phyloP scores from a whole-genome alignment of 2,329 filamentous ascomycete species.

The Penicillium fuscoglaucum region DNA sequence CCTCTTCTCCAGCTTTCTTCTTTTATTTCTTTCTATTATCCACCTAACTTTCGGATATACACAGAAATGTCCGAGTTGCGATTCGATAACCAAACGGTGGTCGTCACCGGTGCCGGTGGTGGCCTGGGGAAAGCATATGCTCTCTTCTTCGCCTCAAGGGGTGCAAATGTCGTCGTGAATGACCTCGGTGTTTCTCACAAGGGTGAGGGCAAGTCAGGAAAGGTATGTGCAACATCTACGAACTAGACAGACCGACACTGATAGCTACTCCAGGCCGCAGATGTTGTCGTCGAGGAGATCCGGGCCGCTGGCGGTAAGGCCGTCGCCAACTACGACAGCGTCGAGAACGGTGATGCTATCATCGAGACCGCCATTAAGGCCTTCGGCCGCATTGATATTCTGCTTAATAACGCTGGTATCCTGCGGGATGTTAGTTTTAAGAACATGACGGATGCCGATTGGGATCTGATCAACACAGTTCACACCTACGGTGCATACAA shows the following conservation, averaged over 20 bases:
- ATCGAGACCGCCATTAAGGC: slow-evolving; percentile 63
- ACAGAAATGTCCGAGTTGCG: slow-evolving; percentile 67
- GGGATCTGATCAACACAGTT: slow-evolving; percentile 91
- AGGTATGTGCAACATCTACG: slow-evolving; percentile 55
- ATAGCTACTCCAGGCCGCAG: slow-evolving; percentile 58
- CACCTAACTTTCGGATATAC: slow-evolving; percentile 15
- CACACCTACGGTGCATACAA: slow-evolving; percentile 95
- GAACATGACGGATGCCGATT: slow-evolving; percentile 96
- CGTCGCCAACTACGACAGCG: slow-evolving; percentile 89
- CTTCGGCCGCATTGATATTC: slow-evolving; percentile 75
- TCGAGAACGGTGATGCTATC: slow-evolving; percentile 86
- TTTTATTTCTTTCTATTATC: slow-evolving; percentile 15
- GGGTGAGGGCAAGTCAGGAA: slow-evolving; percentile 82
- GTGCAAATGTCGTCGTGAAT: slow-evolving; percentile 94
- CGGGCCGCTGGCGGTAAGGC: slow-evolving; percentile 89
- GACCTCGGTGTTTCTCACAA: slow-evolving; percentile 92
- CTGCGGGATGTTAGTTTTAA: slow-evolving; percentile 95
- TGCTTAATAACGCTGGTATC: slow-evolving; percentile 98
- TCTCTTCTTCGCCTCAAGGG: slow-evolving; percentile 85
- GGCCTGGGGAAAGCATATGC: slow-evolving; percentile 81
- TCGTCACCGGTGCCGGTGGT: slow-evolving; percentile 82
- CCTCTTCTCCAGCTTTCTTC: slow-evolving; percentile 24
- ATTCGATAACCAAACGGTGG: slow-evolving; percentile 85
- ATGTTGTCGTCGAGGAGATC: slow-evolving; percentile 52
- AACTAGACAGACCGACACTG: slow-evolving; percentile 29